Base-by-base conservation (phyloP, 2,329 filamentous ascomycete species). In the Monilinia fructicola region DNA sequence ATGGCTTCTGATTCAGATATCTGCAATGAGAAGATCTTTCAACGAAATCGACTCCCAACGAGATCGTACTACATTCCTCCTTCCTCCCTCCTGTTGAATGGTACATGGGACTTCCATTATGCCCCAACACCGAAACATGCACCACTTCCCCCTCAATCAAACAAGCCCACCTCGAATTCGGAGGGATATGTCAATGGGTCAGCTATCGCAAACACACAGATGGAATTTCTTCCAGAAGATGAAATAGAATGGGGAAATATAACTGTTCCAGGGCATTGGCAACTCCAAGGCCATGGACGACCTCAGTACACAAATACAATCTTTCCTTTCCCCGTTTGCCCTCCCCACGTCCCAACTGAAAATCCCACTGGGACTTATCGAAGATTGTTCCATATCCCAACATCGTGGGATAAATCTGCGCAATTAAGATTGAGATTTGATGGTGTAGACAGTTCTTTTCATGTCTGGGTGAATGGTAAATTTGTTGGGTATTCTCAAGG, bases 391-490 rank as follows among this genome's bases (percentile, higher is more conserved):
- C 73, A 73, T 3, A 74, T 85, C n/a, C 82, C 82, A 1, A 68
- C 75, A 26, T 73, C 77, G 18, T 78, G 79, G 69, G 71, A 77
- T 42, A 42, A 54, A n/a, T 42, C 75, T n/a, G 12, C 74, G 35
- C 87, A 90, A 70, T 77, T 90, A 23, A 81, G 87, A 21, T 77
- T 91, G 28, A 80, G 89, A 14, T 91, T 91, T 68, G 89, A 91
- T 65, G 89, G 89, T 1, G 88, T 91, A 0, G 89, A 91, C 71
- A 88, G 86, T 71, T 86, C 88, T 0, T 91, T 88, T 71, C 87
- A 91, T 74, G 77, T 91, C 14, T 91, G 84, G 82, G 78, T 91
- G 9, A 91, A 91, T 69, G 86, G 87, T 0, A 74, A 78, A 21
- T 77, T 86, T 46, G 79, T 90, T 2, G 89, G 89, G 2, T 91